These are phyloP conservation scores for Rhodocollybia butyracea DNA, from an alignment of 768 basidiomycete species.

Conservation along the genomic window DNA sequence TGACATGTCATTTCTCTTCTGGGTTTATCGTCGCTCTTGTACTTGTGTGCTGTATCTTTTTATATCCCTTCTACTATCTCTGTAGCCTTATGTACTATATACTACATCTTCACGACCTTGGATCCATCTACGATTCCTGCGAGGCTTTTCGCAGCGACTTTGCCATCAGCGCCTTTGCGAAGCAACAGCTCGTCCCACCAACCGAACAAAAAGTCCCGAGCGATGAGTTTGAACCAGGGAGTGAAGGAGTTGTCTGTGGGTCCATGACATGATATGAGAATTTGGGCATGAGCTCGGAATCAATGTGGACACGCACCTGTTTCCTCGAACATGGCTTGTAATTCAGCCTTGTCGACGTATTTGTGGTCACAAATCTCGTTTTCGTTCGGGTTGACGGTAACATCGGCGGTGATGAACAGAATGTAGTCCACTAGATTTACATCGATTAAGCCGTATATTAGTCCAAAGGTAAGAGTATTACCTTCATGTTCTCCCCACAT, in stretches of 20 bases:
- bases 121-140: slow-evolving; percentile 66
- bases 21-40: slow-evolving; percentile 6
- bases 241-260: slow-evolving; percentile 86
- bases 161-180: slow-evolving; percentile 53
- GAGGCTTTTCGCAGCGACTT: slow-evolving; percentile 61
- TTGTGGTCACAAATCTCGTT: slow-evolving; percentile 92
- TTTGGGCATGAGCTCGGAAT: not conserved
- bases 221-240: slow-evolving; percentile 99
- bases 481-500: slow-evolving; percentile 99
- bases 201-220: slow-evolving; percentile 92
- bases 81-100: not conserved
- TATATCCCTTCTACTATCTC: not conserved
- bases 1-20: slow-evolving; percentile 2
- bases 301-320: slow-evolving; percentile 43
- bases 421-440: slow-evolving; percentile 89
- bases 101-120: slow-evolving; percentile 66
- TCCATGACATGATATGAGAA: too few relatives aligned
- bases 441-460: not conserved
- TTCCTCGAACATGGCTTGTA: slow-evolving; percentile 88
- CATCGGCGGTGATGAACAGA: slow-evolving; percentile 88
- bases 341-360: slow-evolving; percentile 88
- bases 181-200: slow-evolving; percentile 94
- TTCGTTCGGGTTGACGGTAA: slow-evolving; percentile 71
- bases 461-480: slow-evolving; percentile 27
- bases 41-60: not conserved